Base-by-base conservation (phyloP, 1,284 basidiomycete genomes). In the Schizopora paradoxa region DNA sequence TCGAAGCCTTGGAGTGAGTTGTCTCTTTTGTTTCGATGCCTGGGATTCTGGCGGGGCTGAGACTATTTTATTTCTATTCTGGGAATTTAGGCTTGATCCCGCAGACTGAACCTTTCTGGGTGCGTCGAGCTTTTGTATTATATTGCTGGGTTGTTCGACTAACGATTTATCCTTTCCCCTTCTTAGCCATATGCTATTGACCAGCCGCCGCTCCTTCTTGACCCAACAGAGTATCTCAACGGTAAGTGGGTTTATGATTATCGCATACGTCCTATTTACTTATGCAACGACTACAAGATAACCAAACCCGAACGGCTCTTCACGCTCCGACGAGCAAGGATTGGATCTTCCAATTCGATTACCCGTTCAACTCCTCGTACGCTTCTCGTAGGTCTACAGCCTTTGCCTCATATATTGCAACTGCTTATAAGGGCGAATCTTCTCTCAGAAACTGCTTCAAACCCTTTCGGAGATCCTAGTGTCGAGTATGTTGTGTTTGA, bases 291-390 rank as follows among this genome's bases (percentile, higher is more conserved):
- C 21, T 40, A 22, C 10, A 40, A 82, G 80, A 83, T 54, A 64
- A 68, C 19, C 66, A 60, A 14, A 73, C 70, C 7, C 65, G 73
- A 26, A 62, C 70, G 22, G 84, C 82, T 0, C 61, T 86, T 16
- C 83, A 86, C 59, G 83, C 82, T 1, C 83, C 83, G 2, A 76
- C 70, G 3, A 78, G 72, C 58, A 72, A 74, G 54, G 59, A 74
- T 41, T 86, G 83, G 83, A 51, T 48, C 45, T 57, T 47, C 19
- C 70, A 76, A 51, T 41, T 55, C 6, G 78, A 71, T 54, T 54
- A 72, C 66, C 35, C 62, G 66, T 54, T 63, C 57, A 66, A 33
- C 56, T 66, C 35, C 31, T 45, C 37, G 8, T 23, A 16, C 21
- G 19, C 21, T 35, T 35, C 22, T 14, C 33, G 37, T 40, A 23